Conservation (phyloP, 192 early-diverging fungal genomes). For the Oehlia diaphana region DNA sequence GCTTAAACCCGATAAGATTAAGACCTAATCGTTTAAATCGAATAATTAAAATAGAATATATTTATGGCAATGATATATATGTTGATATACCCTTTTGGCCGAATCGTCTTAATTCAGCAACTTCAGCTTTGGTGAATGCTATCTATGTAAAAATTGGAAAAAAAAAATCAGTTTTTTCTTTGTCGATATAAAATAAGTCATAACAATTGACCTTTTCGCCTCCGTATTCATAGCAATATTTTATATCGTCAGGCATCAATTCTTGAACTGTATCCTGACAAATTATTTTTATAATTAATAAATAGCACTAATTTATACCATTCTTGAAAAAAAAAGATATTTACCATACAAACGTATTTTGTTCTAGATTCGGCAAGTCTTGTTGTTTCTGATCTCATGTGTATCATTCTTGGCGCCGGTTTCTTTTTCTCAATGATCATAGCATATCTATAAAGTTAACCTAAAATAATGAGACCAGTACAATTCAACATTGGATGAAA, state of each 20-base stretch:
- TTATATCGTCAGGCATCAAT: conserved; percentile 58
- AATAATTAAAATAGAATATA: conserved; percentile 25
- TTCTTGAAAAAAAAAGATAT: conserved; percentile 6
- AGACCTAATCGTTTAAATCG: conserved; percentile 43
- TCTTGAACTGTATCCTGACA: conserved; percentile 52
- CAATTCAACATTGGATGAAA: background rate
- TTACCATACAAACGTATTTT: conserved; percentile 64
- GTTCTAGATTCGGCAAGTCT: conserved; percentile 57
- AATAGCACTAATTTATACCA: background rate
- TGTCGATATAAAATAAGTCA: background rate
- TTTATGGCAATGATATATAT: background rate
- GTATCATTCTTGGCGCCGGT: conserved; percentile 41
- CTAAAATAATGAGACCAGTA: background rate
- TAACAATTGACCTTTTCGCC: conserved; percentile 47
- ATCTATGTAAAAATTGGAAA: conserved; percentile 36
- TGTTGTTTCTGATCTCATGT: conserved; percentile 51
- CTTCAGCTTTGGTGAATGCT: conserved; percentile 73
- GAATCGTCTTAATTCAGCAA: conserved; percentile 58
- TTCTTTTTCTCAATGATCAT: conserved; percentile 26
- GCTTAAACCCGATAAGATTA: conserved; percentile 73
- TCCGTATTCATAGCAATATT: conserved; percentile 70
- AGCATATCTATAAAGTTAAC: conserved; percentile 4
- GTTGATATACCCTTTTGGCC: conserved; percentile 57
- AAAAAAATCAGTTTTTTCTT: background rate
- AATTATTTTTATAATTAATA: conserved; percentile 1